A percentile compares a stretch with the other conserved stretches of the same genome.
phyloP scores from a whole-genome alignment of 2,329 filamentous ascomycete species.

The Colletotrichum tanaceti region DNA sequence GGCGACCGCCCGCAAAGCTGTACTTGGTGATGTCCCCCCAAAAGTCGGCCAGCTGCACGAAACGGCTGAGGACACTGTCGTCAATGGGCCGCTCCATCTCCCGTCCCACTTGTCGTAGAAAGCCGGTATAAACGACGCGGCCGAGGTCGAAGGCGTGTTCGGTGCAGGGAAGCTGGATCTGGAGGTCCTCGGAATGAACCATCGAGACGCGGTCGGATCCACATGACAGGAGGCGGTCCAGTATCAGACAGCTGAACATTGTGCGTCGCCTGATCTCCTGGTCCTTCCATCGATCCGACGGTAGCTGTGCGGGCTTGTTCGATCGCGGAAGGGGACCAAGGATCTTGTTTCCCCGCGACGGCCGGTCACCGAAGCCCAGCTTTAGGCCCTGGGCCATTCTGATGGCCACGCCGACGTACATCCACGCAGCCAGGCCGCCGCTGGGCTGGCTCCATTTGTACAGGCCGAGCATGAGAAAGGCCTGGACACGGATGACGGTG shows the following conservation, averaged over 20 bases:
- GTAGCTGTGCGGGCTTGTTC: constrained; percentile 34
- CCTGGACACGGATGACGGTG: constrained; percentile 73
- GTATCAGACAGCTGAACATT: constrained; percentile 79
- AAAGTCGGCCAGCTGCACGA: constrained; percentile 69
- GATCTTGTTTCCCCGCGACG: constrained; percentile 42
- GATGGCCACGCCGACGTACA: constrained; percentile 73
- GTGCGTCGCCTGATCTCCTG: constrained; percentile 74
- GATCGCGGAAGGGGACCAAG: constrained; percentile 22
- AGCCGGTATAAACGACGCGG: constrained; percentile 65
- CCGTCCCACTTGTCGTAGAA: constrained; percentile 50
- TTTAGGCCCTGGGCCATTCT: constrained; percentile 72
- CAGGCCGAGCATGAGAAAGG: constrained; percentile 75
- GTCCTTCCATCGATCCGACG: constrained; percentile 46
- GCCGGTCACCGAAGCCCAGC: constrained; percentile 67
- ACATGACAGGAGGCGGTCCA: constrained; percentile 76
- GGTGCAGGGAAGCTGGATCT: constrained; percentile 75
- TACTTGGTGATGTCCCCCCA: constrained; percentile 70
- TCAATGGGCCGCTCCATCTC: constrained; percentile 46
- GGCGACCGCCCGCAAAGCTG: constrained; percentile 64
- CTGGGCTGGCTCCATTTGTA: constrained; percentile 77
- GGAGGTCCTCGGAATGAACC: constrained; percentile 68
- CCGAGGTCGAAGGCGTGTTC: constrained; percentile 73
- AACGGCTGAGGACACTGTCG: constrained; percentile 63
- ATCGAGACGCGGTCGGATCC: constrained; percentile 71
- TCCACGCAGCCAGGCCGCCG: constrained; percentile 71